These are phyloP conservation scores for Noccaea caerulescens DNA, from an alignment of 345 rosid species.

Conservation along the genomic window DNA sequence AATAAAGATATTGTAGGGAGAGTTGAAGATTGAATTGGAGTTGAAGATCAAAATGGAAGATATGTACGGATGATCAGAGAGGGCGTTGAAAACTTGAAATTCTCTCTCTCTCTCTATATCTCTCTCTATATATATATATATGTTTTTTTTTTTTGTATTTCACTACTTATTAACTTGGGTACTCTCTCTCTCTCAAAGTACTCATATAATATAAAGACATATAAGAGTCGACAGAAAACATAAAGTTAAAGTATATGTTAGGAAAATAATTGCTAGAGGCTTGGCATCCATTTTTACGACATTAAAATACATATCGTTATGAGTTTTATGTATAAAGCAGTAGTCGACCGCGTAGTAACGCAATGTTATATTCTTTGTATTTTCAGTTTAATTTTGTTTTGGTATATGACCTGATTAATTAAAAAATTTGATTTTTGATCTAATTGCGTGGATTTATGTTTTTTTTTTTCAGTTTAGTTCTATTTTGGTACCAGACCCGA, in stretches of 20 bases:
- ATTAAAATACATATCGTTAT: conserved; percentile 7
- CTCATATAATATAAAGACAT: neutral
- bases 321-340: no score
- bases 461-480: no score
- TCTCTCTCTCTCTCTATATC: conserved; percentile 8
- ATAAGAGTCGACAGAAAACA: neutral
- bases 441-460: no score
- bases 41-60: conserved; percentile 29
- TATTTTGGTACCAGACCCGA: no score
- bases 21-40: conserved; percentile 28
- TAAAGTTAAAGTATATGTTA: neutral
- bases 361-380: no score
- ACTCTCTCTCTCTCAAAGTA: neutral
- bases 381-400: no score
- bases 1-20: conserved; percentile 15
- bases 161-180: neutral
- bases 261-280: conserved; percentile 7
- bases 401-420: no score
- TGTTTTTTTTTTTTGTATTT: no score
- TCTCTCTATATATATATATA: neutral
- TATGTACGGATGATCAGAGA: conserved; percentile 47
- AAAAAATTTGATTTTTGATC: no score
- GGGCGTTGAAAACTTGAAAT: conserved; percentile 30
- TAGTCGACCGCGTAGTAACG: no score
- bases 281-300: conserved; percentile 21